Conservation (phyloP, 2,329 filamentous ascomycete genomes). For the Daldinia sp. region DNA sequence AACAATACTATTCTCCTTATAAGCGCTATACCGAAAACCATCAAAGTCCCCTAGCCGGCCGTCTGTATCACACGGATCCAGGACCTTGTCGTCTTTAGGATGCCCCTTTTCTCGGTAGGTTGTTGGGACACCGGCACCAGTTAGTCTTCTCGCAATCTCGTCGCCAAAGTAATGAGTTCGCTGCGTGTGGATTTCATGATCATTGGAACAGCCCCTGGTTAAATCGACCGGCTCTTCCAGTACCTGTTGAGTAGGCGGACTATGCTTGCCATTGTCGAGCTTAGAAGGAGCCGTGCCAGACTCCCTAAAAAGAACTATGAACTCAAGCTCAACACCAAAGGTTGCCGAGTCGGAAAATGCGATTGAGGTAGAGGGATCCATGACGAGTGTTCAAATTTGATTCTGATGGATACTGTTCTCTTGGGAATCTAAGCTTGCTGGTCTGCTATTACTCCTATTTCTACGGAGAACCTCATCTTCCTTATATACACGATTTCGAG, state of each 20-base stretch:
- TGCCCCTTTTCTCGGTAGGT: constrained; percentile 24
- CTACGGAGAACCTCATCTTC: neutral
- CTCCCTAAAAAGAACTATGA: constrained; percentile 26
- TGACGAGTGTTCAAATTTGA: neutral
- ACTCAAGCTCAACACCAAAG: constrained; percentile 34
- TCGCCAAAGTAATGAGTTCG: constrained; percentile 22
- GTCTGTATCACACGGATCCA: neutral
- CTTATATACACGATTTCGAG: neutral
- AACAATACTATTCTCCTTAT: constrained; percentile 26
- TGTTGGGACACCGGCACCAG: constrained; percentile 10
- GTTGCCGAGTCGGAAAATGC: constrained; percentile 18
- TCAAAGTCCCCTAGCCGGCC: constrained; percentile 18
- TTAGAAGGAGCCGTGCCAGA: neutral
- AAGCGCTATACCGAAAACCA: constrained; percentile 22
- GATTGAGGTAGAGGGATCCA: neutral
- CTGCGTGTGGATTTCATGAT: constrained; percentile 21
- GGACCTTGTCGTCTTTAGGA: constrained; percentile 10
- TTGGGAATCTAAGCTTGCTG: neutral
- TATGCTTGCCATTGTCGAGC: neutral
- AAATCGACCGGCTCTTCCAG: constrained; percentile 20
- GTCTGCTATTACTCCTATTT: neutral
- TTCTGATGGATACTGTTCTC: neutral
- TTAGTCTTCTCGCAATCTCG: constrained; percentile 19
- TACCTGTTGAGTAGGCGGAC: neutral
- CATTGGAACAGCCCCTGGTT: neutral